Base-by-base conservation (phyloP, 129 eudicot species). In the Sambucus nigra region DNA sequence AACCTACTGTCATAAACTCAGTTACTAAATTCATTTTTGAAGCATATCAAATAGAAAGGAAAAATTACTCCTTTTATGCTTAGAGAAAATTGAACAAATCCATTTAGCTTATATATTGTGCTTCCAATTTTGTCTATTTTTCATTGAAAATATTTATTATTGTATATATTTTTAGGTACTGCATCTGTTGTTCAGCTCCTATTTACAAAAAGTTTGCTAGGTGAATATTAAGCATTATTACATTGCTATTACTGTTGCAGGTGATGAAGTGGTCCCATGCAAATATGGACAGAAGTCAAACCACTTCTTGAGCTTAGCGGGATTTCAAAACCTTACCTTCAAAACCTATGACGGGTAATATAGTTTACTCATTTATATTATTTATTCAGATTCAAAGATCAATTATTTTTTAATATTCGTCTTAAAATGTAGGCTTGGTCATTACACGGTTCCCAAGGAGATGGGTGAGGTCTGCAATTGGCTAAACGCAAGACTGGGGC, bases 381-480 rank as follows among this genome's bases (percentile, higher is more conserved):
- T 10, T 17, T 0, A 13, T 25, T 53, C 13, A 35, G 42, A 35
- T 35, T 35, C 42, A 35, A 35, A 35, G 42, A 29, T 53, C 28
- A 12, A 5, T 26, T 8, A 25, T 16, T 13, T 3, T 53, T 53
- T 24, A 53, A 19, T 26, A 20, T 28, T 27, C 58, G 21, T 31
- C 16, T 29, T 24, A 45, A 11, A 26, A 24, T 75, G 72, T 77
- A 92, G 99, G 67, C 78, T 92, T 47, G 99, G 94, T 24, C 99
- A 92, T 68, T 86, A 80, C 65, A 92, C 96, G 4, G 77, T 82
- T 26, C 96, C 99, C 11, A 80, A 65, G 45, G 96, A 86, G 75
- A 92, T 86, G 96, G 84, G 86, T 45, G 99, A 86, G 40, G 91
- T 92, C 3, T 86, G 91, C 71, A 73, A 66, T 16, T 92, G 95